These are phyloP conservation scores for Alnus rubra DNA, from an alignment of 306 rosid genomes.

Conservation along the genomic window DNA sequence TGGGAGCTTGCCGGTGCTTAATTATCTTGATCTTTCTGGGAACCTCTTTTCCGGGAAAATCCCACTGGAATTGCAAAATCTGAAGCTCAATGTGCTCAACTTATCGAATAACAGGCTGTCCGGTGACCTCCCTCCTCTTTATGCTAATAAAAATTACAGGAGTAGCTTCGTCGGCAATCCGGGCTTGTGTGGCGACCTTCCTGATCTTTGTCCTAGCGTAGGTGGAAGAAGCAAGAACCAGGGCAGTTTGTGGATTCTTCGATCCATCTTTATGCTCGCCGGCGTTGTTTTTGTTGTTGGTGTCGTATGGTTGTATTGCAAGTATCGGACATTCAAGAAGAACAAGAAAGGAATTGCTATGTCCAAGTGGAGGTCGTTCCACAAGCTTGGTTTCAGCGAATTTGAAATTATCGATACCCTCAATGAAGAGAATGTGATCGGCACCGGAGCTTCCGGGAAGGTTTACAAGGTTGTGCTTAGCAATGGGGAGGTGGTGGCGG, in stretches of 20 bases:
- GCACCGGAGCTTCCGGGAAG: conserved; percentile 78
- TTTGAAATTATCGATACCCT: conserved; percentile 57
- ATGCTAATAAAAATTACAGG: conserved; percentile 48
- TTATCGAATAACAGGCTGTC: conserved; percentile 58
- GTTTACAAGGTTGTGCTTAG: conserved; percentile 70
- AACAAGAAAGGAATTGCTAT: conserved; percentile 39
- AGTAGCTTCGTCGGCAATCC: conserved; percentile 66
- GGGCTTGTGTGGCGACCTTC: conserved; percentile 54
- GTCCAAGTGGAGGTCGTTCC: conserved; percentile 76
- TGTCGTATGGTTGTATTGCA: conserved; percentile 56
- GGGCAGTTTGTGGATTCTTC: conserved; percentile 46
- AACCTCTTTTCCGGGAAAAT: conserved; percentile 55
- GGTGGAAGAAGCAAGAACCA: conserved; percentile 39
- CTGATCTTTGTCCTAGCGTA: conserved; percentile 45
- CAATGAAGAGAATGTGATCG: conserved; percentile 64
- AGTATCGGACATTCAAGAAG: conserved; percentile 53
- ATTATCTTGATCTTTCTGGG: conserved; percentile 76
- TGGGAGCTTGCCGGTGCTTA: conserved; percentile 61
- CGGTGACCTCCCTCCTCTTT: conserved; percentile 67
- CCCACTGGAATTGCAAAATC: conserved; percentile 60
- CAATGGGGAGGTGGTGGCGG: conserved; percentile 69
- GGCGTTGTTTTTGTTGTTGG: conserved; percentile 61
- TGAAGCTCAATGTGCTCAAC: conserved; percentile 66
- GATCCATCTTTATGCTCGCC: conserved; percentile 55
- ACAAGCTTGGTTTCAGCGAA: conserved; percentile 66